Conservation (phyloP, 1,139 yeast species). For the Kurtzmaniella quercitrusa region DNA sequence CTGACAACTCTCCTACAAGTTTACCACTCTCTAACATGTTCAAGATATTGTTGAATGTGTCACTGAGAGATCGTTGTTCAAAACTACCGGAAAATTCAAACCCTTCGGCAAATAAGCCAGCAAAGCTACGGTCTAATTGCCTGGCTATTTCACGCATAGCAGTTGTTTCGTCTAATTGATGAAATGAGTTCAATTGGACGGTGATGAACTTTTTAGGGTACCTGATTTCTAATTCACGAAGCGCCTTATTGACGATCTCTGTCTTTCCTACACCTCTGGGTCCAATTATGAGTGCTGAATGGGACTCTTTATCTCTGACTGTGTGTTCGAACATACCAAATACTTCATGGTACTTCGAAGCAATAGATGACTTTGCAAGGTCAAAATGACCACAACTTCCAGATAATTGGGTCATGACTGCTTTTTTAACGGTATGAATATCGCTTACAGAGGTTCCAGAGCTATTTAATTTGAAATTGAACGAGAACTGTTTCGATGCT, state of each 20-base stretch:
- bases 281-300: conserved; percentile 76
- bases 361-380: conserved; percentile 18
- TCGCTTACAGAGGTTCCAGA: conserved; percentile 9
- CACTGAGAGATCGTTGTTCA: conserved; percentile 41
- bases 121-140: conserved; percentile 58
- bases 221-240: conserved; percentile 38
- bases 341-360: conserved; percentile 43
- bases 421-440: conserved; percentile 13
- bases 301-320: conserved; percentile 67
- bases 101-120: conserved; percentile 44
- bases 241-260: conserved; percentile 53
- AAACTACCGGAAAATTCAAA: conserved; percentile 41
- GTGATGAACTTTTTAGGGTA: conserved; percentile 51
- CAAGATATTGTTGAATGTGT: conserved; percentile 38
- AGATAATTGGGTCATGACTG: conserved; percentile 18
- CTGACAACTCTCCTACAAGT: conserved; percentile 37
- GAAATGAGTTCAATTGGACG: conserved; percentile 63
- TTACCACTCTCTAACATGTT: conserved; percentile 25
- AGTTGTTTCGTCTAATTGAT: conserved; percentile 69
- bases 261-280: conserved; percentile 81
- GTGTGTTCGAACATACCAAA: conserved; percentile 61
- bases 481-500: neutral
- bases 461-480: neutral
- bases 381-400: conserved; percentile 17
- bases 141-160: conserved; percentile 85